Percentiles rank a stretch among this genome's conserved stretches.
Evolutionary conservation across 345 rosid genomes (phyloP).

Genomic region (Eucalyptus polyanthemos): DNA sequence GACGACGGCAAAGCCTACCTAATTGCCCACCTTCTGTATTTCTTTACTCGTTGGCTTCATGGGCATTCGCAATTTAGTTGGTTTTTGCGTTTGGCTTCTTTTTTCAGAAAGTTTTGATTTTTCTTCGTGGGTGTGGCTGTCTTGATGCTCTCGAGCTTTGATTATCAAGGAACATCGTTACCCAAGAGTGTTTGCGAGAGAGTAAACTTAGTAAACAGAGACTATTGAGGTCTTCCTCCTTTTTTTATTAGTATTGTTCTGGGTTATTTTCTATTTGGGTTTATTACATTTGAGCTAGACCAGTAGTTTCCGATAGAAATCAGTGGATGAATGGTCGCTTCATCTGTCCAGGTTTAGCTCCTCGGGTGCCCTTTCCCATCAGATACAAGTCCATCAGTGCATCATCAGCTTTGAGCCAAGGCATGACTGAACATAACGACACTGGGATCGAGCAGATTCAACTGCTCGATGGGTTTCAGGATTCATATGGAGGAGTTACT

Average conservation of each 20-base stretch:
- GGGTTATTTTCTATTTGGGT: background rate
- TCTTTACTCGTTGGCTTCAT: fast-evolving
- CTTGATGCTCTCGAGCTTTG: background rate
- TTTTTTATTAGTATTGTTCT: background rate
- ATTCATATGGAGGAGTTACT: conserved; percentile 39
- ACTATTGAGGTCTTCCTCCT: background rate
- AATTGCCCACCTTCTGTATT: background rate
- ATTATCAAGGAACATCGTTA: background rate
- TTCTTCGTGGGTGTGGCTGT: background rate
- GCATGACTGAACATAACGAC: background rate
- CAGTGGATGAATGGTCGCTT: background rate
- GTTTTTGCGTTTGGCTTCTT: background rate
- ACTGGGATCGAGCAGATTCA: background rate
- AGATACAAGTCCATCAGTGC: conserved; percentile 1
- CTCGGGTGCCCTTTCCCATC: background rate
- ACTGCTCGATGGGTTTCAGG: conserved; percentile 23
- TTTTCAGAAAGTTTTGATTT: background rate
- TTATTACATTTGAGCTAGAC: background rate
- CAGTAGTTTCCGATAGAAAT: background rate
- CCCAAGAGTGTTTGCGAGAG: background rate
- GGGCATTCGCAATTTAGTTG: background rate
- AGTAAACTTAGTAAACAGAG: background rate
- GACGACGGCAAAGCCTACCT: background rate
- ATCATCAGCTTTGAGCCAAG: background rate
- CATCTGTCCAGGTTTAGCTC: background rate